phyloP scores from a whole-genome alignment of 305 asterid species.

The Fraxinus floribunda region DNA sequence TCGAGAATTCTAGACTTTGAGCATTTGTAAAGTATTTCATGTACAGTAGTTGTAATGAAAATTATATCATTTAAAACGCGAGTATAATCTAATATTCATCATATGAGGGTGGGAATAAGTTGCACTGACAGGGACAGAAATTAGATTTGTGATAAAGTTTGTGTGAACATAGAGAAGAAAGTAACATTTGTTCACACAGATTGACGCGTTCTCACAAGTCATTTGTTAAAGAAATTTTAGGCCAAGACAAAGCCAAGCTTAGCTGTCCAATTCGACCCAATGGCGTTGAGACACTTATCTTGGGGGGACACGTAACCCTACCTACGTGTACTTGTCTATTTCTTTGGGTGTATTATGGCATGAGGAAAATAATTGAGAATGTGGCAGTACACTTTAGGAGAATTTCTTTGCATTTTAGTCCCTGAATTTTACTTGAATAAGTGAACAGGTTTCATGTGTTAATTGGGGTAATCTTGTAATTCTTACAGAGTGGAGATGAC shows the following conservation, averaged over 20 bases:
- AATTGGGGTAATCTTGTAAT: neutral
- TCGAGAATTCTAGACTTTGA: neutral
- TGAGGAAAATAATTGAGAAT: neutral
- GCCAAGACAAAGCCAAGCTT: conserved; percentile 32
- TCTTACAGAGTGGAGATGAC: neutral
- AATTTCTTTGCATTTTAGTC: neutral
- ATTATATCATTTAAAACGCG: neutral
- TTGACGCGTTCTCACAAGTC: conserved; percentile 38
- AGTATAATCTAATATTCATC: neutral
- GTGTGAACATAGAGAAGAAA: neutral
- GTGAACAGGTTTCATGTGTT: neutral
- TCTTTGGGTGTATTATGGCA: neutral
- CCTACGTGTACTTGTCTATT: conserved; percentile 34
- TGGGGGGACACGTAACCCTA: conserved; percentile 17
- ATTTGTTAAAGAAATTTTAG: conserved; percentile 22
- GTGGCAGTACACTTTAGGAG: neutral
- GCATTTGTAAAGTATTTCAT: neutral
- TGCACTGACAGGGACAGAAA: conserved; percentile 24
- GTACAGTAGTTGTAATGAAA: neutral
- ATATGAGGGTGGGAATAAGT: conserved; percentile 14
- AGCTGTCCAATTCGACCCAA: conserved; percentile 30
- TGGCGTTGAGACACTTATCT: conserved; percentile 25
- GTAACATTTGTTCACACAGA: conserved; percentile 12
- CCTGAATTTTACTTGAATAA: neutral
- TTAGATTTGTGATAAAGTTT: conserved; percentile 29